A percentile compares a stretch with the other conserved stretches of the same genome.
phyloP scores from a whole-genome alignment of 2,329 filamentous ascomycete species.

The Calonectria pseudoreteaudii region DNA sequence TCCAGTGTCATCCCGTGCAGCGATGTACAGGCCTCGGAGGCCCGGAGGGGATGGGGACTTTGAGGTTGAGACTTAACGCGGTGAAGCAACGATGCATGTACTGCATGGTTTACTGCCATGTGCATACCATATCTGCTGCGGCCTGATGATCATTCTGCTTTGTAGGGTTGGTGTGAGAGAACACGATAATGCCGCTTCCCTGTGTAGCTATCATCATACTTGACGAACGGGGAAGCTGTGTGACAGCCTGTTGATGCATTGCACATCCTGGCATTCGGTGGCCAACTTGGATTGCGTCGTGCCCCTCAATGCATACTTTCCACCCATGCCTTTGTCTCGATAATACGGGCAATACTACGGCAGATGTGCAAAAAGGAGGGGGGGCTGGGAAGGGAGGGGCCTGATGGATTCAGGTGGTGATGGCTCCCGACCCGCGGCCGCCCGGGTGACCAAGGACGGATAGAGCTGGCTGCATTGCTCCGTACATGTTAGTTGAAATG shows the following conservation, averaged over 20 bases:
- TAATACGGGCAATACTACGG: conserved; percentile 1
- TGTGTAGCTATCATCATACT: conserved; percentile 1
- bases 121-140: neutral
- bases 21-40: neutral
- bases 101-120: neutral
- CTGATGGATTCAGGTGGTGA: conserved; percentile 15
- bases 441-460: conserved; percentile 9
- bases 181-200: conserved; percentile 14
- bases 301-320: conserved; percentile 2
- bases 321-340: conserved; percentile 1
- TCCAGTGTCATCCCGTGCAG: conserved; percentile 1
- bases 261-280: neutral
- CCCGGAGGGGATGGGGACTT: neutral
- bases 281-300: neutral
- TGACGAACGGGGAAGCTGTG: conserved; percentile 9
- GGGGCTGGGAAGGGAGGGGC: conserved; percentile 2
- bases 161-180: conserved; percentile 9
- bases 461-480: conserved; percentile 18
- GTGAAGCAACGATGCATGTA: neutral
- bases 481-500: conserved; percentile 27
- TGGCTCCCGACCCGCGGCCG: conserved; percentile 16
- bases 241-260: conserved; percentile 3
- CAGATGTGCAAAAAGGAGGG: neutral
- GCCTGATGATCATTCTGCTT: neutral
- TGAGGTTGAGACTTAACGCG: neutral